phyloP scores from a whole-genome alignment of 1,139 yeast genomes.

The Diutina pseudorugosa region DNA sequence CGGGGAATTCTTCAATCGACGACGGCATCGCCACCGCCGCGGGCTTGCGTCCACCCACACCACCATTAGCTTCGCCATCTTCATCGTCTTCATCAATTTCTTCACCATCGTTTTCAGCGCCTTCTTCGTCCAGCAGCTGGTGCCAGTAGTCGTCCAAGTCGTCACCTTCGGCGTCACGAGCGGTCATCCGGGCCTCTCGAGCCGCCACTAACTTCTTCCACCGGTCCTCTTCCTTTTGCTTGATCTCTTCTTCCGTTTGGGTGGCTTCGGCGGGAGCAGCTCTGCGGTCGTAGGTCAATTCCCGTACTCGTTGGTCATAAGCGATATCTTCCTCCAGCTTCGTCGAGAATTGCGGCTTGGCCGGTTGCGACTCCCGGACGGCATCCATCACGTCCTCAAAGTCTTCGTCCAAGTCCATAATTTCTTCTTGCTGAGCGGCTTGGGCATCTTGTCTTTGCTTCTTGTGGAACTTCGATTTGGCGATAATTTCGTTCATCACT shows the following conservation, averaged over 20 bases:
- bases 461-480: conserved; percentile 84
- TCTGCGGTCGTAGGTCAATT: conserved; percentile 71
- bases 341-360: conserved; percentile 5
- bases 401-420: conserved; percentile 67
- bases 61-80: conserved; percentile 8
- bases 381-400: conserved; percentile 71
- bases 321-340: conserved; percentile 28
- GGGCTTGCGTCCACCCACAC: neutral
- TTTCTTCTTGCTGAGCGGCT: conserved; percentile 55
- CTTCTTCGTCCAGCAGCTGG: conserved; percentile 18
- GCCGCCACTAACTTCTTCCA: conserved; percentile 63
- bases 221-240: conserved; percentile 54
- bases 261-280: conserved; percentile 96
- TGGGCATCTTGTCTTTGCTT: conserved; percentile 77
- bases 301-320: conserved; percentile 71
- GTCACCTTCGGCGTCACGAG: conserved; percentile 51
- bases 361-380: conserved; percentile 12
- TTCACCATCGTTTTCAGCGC: conserved; percentile 10
- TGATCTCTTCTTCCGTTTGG: conserved; percentile 79
- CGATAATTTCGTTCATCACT: conserved; percentile 93
- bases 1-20: conserved; percentile 32
- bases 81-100: neutral
- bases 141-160: conserved; percentile 58
- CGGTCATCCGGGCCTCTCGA: conserved; percentile 78
- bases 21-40: conserved; percentile 41